These are phyloP conservation scores for Chaetomium tenue DNA, from an alignment of 495 filamentous ascomycete genomes.

Conservation along the genomic window DNA sequence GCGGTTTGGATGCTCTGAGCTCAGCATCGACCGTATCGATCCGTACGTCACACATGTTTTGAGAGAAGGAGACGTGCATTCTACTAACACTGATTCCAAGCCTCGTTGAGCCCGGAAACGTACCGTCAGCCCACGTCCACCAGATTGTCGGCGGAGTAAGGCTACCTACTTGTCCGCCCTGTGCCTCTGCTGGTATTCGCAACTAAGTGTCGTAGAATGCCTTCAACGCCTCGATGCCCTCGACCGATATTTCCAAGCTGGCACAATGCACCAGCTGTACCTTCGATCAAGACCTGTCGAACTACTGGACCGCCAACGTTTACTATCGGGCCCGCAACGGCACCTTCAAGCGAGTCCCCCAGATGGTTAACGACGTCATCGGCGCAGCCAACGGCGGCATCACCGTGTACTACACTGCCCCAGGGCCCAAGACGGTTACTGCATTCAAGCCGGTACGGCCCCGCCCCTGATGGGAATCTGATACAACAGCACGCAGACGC, in stretches of 20 bases:
- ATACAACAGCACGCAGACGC: neutral
- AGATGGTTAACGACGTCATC: slow-evolving; percentile 31
- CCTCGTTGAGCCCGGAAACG: slow-evolving; percentile 41
- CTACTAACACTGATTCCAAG: neutral
- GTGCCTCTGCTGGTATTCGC: neutral
- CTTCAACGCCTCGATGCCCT: slow-evolving; percentile 47
- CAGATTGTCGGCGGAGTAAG: slow-evolving; percentile 47
- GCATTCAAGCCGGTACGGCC: slow-evolving; percentile 50
- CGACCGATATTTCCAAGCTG: slow-evolving; percentile 38
- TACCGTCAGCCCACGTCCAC: slow-evolving; percentile 45
- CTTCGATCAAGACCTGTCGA: slow-evolving; percentile 47
- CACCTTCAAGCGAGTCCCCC: slow-evolving; percentile 49
- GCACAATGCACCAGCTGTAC: slow-evolving; percentile 46
- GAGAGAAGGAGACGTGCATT: no score
- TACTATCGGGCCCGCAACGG: slow-evolving; percentile 55
- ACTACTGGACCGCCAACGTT: slow-evolving; percentile 56
- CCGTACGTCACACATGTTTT: slow-evolving; percentile 25
- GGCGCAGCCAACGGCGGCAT: slow-evolving; percentile 30
- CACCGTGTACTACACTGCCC: slow-evolving; percentile 35
- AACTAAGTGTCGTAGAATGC: slow-evolving; percentile 27
- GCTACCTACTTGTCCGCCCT: neutral
- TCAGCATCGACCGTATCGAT: slow-evolving; percentile 44
- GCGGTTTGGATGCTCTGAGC: slow-evolving; percentile 46
- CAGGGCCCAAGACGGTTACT: slow-evolving; percentile 43
- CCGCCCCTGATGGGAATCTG: neutral